A percentile compares a stretch with the other conserved stretches of the same genome.
Evolutionary conservation across 202 grass and related monocot species (phyloP).

Genomic region (Thinopyrum obtusiflorum): DNA sequence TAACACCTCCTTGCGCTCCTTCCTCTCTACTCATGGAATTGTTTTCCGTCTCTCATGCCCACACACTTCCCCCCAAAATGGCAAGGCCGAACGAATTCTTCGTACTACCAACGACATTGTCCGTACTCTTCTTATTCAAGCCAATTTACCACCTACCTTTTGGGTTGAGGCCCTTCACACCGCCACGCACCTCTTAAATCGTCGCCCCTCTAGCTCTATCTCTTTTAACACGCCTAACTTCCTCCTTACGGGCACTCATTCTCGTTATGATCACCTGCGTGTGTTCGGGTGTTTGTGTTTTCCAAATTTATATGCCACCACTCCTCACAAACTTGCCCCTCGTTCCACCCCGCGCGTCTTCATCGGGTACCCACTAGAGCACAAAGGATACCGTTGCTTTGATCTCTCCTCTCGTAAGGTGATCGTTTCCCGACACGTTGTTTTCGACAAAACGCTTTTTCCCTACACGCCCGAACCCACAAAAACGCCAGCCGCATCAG

Average conservation of each 20-base stretch:
- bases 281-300: not conserved
- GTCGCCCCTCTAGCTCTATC: no score
- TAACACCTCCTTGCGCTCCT: no score
- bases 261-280: not conserved
- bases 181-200: no score
- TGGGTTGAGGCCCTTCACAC: no score
- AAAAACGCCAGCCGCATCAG: no score
- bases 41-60: no score
- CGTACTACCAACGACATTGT: no score
- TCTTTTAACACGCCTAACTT: not conserved
- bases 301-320: not conserved
- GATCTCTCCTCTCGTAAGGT: not conserved
- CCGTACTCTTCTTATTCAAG: no score
- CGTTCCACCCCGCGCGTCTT: not conserved
- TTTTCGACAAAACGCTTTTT: not conserved
- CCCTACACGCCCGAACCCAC: not conserved
- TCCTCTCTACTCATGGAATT: no score
- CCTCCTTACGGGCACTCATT: not conserved
- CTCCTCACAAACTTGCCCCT: not conserved
- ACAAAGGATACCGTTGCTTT: not conserved
- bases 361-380: not conserved
- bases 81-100: no score
- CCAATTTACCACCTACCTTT: no score
- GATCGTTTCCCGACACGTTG: not conserved
- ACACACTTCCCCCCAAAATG: no score